Evolutionary conservation across 192 early-diverging fungal genomes (phyloP).

Genomic region (Rhizophagus prolifer): DNA sequence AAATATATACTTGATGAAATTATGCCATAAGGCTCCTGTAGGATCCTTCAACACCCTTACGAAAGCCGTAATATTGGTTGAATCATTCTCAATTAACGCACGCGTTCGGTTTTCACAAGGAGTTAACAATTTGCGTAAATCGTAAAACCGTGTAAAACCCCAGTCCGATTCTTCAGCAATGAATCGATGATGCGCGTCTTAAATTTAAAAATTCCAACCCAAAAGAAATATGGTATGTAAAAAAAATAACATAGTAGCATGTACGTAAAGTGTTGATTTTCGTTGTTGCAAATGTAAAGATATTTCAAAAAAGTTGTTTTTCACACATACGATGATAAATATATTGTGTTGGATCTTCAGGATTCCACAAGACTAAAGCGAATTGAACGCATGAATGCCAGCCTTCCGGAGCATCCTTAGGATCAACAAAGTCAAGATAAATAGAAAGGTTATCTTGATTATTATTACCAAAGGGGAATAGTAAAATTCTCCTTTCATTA

Average conservation of each 20-base stretch:
- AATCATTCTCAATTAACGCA: conserved; percentile 69
- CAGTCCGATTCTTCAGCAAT: conserved; percentile 83
- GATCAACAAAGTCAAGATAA: conserved; percentile 87
- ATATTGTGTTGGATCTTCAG: conserved; percentile 61
- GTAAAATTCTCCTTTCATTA: conserved; percentile 81
- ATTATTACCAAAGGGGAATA: conserved; percentile 90
- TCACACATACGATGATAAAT: conserved; percentile 48
- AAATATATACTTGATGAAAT: conserved; percentile 71
- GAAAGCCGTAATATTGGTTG: conserved; percentile 64
- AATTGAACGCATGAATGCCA: conserved; percentile 89
- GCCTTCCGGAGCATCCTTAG: conserved; percentile 48
- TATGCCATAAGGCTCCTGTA: conserved; percentile 94
- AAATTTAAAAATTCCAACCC: not conserved
- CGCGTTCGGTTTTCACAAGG: conserved; percentile 40
- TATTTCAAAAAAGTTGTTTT: not conserved
- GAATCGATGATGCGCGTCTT: conserved; percentile 80
- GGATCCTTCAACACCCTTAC: conserved; percentile 81
- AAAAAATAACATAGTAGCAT: too few species aligned
- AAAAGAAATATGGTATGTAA: too few species aligned
- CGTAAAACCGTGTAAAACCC: conserved; percentile 87
- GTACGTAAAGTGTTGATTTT: conserved; percentile 37
- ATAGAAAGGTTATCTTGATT: conserved; percentile 67
- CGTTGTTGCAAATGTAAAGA: too few species aligned
- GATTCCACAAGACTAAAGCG: conserved; percentile 67
- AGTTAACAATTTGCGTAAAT: conserved; percentile 47